These are phyloP conservation scores for Corniculantispora saksenae DNA, from an alignment of 2,329 filamentous ascomycete species.

Conservation along the genomic window DNA sequence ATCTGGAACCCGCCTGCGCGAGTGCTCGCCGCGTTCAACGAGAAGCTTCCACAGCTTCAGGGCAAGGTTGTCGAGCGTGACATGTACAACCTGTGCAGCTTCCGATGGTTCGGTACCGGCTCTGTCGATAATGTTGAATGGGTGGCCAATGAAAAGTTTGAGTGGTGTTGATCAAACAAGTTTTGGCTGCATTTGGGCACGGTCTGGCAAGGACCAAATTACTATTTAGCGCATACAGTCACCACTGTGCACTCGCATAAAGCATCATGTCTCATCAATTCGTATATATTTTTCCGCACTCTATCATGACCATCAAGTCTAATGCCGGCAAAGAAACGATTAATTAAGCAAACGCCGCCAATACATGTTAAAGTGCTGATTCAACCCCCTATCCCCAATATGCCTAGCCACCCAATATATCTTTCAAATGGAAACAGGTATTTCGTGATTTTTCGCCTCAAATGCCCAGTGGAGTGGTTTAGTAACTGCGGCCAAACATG, in stretches of 20 bases:
- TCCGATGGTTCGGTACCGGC: constrained; percentile 69
- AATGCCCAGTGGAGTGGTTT: constrained; percentile 26
- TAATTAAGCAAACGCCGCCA: constrained; percentile 17
- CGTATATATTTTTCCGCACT: constrained; percentile 19
- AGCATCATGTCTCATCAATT: constrained; percentile 15
- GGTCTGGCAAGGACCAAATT: background rate
- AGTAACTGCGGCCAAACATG: constrained; percentile 83
- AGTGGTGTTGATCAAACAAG: constrained; percentile 62
- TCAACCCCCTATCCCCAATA: background rate
- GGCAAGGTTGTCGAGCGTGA: constrained; percentile 58
- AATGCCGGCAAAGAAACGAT: constrained; percentile 15
- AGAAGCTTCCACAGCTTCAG: constrained; percentile 44
- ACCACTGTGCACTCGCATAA: background rate
- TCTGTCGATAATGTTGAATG: constrained; percentile 61
- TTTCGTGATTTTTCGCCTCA: background rate
- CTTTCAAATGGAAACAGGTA: constrained; percentile 7
- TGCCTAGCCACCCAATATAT: background rate
- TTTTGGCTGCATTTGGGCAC: background rate
- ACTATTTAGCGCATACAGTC: background rate
- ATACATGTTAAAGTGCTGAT: constrained; percentile 15
- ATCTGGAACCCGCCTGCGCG: constrained; percentile 78
- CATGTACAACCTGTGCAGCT: constrained; percentile 66
- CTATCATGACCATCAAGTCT: constrained; percentile 18
- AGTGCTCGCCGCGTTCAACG: constrained; percentile 48
- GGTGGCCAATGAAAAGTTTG: constrained; percentile 76